A percentile compares a stretch with the other conserved stretches of the same genome.
phyloP scores from a whole-genome alignment of 2,329 filamentous ascomycete species.

The Trichoderma koningiopsis region DNA sequence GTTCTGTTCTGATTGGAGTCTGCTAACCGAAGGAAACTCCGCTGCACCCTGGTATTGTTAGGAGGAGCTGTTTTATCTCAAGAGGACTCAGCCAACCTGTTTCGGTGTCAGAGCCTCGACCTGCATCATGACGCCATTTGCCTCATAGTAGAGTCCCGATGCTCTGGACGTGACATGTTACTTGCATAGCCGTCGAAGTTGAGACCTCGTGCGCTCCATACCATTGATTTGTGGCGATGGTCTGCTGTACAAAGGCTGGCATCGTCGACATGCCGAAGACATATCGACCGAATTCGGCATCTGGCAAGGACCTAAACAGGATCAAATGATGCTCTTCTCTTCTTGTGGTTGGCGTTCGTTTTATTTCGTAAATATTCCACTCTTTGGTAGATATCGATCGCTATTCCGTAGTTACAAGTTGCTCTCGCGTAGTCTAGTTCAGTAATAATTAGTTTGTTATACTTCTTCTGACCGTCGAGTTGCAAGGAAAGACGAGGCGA shows the following conservation, averaged over 20 bases:
- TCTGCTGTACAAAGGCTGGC: neutral
- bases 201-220: neutral
- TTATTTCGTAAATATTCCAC: neutral
- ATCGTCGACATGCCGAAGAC: neutral
- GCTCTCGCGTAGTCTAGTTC: neutral
- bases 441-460: neutral
- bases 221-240: neutral
- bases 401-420: neutral
- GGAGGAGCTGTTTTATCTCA: neutral
- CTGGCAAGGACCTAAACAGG: neutral
- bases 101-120: neutral
- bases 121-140: conserved; percentile 25
- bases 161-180: conserved; percentile 3
- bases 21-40: no score
- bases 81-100: neutral
- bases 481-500: neutral
- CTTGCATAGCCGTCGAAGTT: neutral
- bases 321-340: neutral
- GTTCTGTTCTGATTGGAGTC: neutral
- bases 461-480: neutral
- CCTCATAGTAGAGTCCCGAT: neutral
- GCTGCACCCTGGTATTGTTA: neutral
- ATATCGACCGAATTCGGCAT: neutral
- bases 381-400: neutral
- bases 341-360: neutral